Conservation (phyloP, 371 early-diverging fungal genomes). For the Gilbertella persicaria region DNA sequence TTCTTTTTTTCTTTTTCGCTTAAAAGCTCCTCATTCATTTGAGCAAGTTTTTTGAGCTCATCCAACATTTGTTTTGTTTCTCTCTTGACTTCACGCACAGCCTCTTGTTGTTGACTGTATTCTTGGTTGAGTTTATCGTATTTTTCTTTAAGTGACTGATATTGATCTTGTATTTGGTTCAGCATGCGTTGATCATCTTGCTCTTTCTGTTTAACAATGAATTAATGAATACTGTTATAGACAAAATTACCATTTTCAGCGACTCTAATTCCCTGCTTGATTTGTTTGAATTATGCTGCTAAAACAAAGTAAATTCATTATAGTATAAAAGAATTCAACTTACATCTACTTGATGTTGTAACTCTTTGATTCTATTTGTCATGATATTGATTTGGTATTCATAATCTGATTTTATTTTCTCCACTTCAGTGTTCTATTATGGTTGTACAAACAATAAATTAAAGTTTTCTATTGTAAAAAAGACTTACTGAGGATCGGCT, state of each 20-base stretch:
- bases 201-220: constrained; percentile 7
- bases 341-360: constrained; percentile 29
- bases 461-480: not conserved
- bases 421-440: constrained; percentile 13
- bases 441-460: not conserved
- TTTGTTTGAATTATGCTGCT: not conserved
- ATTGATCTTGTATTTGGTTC: constrained; percentile 19
- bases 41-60: constrained; percentile 66
- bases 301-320: too few relatives aligned
- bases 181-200: constrained; percentile 14
- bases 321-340: too few relatives aligned
- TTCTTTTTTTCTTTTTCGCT: constrained; percentile 43
- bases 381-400: constrained; percentile 57
- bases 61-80: constrained; percentile 74
- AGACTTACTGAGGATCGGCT: constrained; percentile 12
- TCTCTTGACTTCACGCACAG: constrained; percentile 70
- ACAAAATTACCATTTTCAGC: not conserved
- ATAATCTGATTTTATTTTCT: constrained; percentile 55
- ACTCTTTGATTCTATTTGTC: constrained; percentile 39
- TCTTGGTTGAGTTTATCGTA: constrained; percentile 61
- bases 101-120: constrained; percentile 58
- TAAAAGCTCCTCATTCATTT: constrained; percentile 62
- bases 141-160: constrained; percentile 30
- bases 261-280: constrained; percentile 1
- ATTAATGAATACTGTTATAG: not conserved